Evolutionary conservation across 106 monocot species (phyloP).

Genomic region (Xerophyta viscosa): DNA sequence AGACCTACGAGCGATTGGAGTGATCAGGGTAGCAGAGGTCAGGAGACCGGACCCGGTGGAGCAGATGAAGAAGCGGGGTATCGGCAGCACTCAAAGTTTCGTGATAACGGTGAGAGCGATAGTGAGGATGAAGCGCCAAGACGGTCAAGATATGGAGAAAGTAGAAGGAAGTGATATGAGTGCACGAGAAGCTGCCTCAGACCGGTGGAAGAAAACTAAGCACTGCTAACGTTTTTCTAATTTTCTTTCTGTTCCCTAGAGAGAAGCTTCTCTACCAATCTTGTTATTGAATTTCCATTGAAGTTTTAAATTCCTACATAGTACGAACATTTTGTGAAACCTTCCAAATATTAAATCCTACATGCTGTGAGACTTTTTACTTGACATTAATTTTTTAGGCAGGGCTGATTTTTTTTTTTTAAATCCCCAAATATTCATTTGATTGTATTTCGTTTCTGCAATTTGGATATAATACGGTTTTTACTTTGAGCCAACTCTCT

Average conservation of each 20-base stretch:
- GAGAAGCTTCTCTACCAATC: neutral
- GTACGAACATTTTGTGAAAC: too few relatives aligned
- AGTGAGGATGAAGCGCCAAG: slow-evolving; percentile 92
- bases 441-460: too few relatives aligned
- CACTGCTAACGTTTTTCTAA: neutral
- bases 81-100: slow-evolving; percentile 20
- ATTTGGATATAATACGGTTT: too few relatives aligned
- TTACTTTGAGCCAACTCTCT: too few relatives aligned
- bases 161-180: slow-evolving; percentile 29
- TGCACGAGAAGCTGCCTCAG: slow-evolving; percentile 28
- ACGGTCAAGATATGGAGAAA: slow-evolving; percentile 50
- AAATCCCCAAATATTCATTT: too few relatives aligned
- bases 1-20: slow-evolving; percentile 25
- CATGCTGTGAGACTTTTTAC: too few relatives aligned
- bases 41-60: slow-evolving; percentile 22
- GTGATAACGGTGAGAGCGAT: slow-evolving; percentile 59
- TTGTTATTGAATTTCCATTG: neutral
- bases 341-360: too few relatives aligned
- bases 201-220: slow-evolving; percentile 19
- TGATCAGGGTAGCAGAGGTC: slow-evolving; percentile 48
- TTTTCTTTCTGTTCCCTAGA: neutral
- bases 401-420: too few relatives aligned
- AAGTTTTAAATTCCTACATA: too few relatives aligned
- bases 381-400: too few relatives aligned
- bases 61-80: slow-evolving; percentile 22